phyloP scores from a whole-genome alignment of 1,139 yeast genomes.

The Suhomyces chickasaworum region DNA sequence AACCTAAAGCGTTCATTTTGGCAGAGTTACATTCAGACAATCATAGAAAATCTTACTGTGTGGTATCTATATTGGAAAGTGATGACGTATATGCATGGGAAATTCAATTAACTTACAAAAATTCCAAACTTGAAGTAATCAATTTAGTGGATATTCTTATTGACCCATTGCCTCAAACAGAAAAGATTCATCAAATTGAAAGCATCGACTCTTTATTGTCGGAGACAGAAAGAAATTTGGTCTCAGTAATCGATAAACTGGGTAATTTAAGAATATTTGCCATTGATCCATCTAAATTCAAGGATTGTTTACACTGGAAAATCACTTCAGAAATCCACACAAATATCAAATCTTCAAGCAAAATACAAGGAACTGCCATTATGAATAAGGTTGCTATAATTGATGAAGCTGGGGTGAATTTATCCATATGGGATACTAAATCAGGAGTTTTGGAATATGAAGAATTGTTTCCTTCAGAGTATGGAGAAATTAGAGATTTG shows the following conservation, averaged over 20 bases:
- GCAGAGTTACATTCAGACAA: constrained; percentile 18
- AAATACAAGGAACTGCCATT: constrained; percentile 68
- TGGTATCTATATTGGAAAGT: constrained; percentile 33
- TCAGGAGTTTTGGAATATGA: constrained; percentile 69
- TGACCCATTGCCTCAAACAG: constrained; percentile 20
- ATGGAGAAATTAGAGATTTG: constrained; percentile 52
- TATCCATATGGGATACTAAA: constrained; percentile 77
- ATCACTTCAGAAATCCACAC: constrained; percentile 53
- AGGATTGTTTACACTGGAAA: constrained; percentile 44
- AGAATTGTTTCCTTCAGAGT: constrained; percentile 43
- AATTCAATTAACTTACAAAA: constrained; percentile 19
- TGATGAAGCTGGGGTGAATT: constrained; percentile 47
- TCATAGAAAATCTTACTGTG: constrained; percentile 20
- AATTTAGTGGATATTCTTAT: constrained; percentile 4
- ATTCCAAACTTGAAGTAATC: constrained; percentile 16
- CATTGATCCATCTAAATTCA: constrained; percentile 15
- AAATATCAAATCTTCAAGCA: constrained; percentile 52
- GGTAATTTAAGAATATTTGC: constrained; percentile 57
- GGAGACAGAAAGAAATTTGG: constrained; percentile 50
- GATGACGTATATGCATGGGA: constrained; percentile 34
- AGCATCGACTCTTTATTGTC: constrained; percentile 58
- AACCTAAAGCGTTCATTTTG: constrained; percentile 33
- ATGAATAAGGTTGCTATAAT: constrained; percentile 73
- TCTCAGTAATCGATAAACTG: constrained; percentile 56
- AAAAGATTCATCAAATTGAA: constrained; percentile 49